Evolutionary conservation across 345 rosid species (phyloP).

Genomic region (Brassica incana): DNA sequence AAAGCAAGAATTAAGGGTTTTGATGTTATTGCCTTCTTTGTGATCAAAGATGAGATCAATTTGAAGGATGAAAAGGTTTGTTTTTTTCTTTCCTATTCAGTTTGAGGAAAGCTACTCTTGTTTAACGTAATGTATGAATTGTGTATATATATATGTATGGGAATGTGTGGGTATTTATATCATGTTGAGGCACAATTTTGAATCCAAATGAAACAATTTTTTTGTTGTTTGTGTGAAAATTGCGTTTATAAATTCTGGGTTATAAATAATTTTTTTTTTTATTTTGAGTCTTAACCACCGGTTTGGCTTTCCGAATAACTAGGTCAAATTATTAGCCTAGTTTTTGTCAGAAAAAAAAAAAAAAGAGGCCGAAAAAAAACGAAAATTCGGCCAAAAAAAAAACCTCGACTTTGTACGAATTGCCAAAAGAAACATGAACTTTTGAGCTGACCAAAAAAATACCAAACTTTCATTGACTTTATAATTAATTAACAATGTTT

Average conservation of each 20-base stretch:
- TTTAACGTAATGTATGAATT: slow-evolving; percentile 13
- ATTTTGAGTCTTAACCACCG: no score
- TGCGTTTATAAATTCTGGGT: not conserved
- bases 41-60: not conserved
- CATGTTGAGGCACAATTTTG: not conserved
- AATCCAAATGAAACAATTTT: not conserved
- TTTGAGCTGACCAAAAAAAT: no score
- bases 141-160: not conserved
- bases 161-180: not conserved
- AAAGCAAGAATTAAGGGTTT: not conserved
- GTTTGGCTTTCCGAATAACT: no score
- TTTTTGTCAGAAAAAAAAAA: no score
- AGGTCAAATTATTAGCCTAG: no score
- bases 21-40: not conserved
- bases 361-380: no score
- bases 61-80: slow-evolving; percentile 15
- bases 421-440: no score
- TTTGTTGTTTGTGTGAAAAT: not conserved
- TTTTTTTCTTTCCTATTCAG: not conserved
- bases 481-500: no score
- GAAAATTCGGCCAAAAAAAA: no score
- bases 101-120: not conserved
- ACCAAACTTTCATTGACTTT: no score
- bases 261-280: not conserved
- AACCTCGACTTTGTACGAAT: no score